phyloP scores from a whole-genome alignment of 305 asterid species.

The Fraxinus nigra region DNA sequence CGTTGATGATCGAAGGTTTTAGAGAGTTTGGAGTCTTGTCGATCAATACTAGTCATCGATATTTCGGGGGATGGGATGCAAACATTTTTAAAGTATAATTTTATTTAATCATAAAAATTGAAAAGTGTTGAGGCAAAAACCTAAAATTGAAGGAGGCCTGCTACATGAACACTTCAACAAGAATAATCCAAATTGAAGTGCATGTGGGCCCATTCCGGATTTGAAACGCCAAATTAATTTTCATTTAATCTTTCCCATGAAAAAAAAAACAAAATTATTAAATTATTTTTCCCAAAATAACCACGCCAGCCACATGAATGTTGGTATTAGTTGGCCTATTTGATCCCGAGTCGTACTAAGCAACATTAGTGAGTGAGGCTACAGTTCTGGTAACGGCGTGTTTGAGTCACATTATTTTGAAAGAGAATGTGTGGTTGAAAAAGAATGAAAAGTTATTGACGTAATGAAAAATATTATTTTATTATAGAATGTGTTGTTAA shows the following conservation, averaged over 20 bases:
- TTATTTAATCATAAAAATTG: no score
- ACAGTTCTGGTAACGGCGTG: no score
- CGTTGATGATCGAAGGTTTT: neutral
- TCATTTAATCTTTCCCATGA: neutral
- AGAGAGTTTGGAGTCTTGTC: neutral
- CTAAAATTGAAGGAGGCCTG: neutral
- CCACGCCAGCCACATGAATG: constrained; percentile 43
- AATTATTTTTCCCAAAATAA: neutral
- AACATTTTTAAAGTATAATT: no score
- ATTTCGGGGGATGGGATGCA: no score
- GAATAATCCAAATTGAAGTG: neutral
- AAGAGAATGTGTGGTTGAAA: no score
- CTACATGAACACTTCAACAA: no score
- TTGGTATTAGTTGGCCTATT: constrained; percentile 33
- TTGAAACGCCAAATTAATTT: constrained; percentile 30
- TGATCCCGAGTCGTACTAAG: neutral
- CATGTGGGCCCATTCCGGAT: constrained; percentile 36
- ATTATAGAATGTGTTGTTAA: no score
- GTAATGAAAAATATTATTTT: no score
- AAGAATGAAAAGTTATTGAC: no score
- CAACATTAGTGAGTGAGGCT: no score
- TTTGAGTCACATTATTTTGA: no score
- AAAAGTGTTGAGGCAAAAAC: neutral
- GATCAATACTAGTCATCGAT: neutral
- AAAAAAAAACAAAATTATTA: neutral